Evolutionary conservation across 2,329 filamentous ascomycete genomes (phyloP), one percentile per base, ranked within the genome.

Genomic region (Grosmannia serpens): DNA sequence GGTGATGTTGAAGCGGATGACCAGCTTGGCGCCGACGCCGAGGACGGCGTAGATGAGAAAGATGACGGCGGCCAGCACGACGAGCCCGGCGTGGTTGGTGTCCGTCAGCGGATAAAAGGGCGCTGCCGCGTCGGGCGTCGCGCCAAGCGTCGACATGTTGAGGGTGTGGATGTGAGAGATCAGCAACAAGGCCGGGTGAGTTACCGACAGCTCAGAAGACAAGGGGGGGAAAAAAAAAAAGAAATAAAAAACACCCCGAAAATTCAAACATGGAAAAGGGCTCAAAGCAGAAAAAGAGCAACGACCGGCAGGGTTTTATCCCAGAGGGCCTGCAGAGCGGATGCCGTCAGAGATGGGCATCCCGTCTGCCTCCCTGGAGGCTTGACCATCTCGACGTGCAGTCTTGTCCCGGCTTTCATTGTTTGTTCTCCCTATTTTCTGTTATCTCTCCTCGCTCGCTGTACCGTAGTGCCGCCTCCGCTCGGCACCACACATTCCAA

Each of bases 41-140:
- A 58, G 27, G 4, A 55, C 7, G 29, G 57, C 57, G 22, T 58
- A 58, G 5, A 58, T 38, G 22, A 58, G 52, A 22, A 58, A 58
- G 24, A 58, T 55, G 44, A 55, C 38, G n/a, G 57, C 22, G 1
- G 57, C 33, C 31, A 58, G 15, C 22, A 58, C 57, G 4, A 58
- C 57, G 22, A 55, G 22, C 0, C 31, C 57, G 3, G 57, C n/a
- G 31, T 50, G 57, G 46, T 58, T 55, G 52, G 38, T 22, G 57
- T 22, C 38, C 22, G 57, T 27, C 29, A 58, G 22, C 31, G n/a
- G 50, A n/a, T 58, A 58, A 27, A 54, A 51, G 9, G 52, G 38
- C 24, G 41, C 17, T 2, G 26, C 49, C 11, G 38, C 20, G 27
- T 11, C n/a, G 3, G 13, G 10, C 7, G 8, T 41, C 2, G 8